phyloP scores from a whole-genome alignment of 306 rosid genomes.

The Lathyrus oleraceus region DNA sequence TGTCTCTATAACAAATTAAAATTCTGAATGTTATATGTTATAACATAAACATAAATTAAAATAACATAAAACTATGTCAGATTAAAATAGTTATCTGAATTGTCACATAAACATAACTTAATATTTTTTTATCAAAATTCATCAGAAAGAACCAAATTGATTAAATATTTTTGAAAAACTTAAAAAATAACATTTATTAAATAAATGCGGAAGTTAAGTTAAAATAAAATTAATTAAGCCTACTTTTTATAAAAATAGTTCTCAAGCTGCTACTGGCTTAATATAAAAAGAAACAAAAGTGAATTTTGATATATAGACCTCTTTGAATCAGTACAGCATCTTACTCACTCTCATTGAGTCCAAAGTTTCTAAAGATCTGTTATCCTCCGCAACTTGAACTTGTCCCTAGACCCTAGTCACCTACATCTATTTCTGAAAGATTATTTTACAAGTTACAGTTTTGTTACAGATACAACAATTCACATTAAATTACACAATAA shows the following conservation, averaged over 20 bases:
- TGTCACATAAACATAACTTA: no score
- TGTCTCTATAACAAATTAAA: no score
- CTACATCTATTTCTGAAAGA: conserved; percentile 20
- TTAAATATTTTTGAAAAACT: no score
- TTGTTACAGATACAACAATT: conserved; percentile 12
- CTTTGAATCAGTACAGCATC: conserved; percentile 22
- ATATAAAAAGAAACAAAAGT: background rate
- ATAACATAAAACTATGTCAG: no score
- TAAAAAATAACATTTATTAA: no score
- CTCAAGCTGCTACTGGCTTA: background rate
- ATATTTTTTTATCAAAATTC: no score
- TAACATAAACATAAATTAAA: no score
- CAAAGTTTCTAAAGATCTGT: conserved; percentile 27
- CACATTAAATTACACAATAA: conserved; percentile 8
- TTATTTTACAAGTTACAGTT: conserved; percentile 34
- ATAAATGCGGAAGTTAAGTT: no score
- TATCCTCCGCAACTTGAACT: conserved; percentile 23
- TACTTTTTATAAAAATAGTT: background rate
- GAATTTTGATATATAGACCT: conserved; percentile 11
- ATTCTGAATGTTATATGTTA: no score
- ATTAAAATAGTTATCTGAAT: no score
- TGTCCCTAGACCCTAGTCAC: conserved; percentile 12
- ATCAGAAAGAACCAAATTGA: no score
- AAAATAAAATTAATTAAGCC: no score
- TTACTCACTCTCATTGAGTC: conserved; percentile 18